Evolutionary conservation across 2,329 filamentous ascomycete species (phyloP).

Genomic region (Sodiomyces alkalinus): DNA sequence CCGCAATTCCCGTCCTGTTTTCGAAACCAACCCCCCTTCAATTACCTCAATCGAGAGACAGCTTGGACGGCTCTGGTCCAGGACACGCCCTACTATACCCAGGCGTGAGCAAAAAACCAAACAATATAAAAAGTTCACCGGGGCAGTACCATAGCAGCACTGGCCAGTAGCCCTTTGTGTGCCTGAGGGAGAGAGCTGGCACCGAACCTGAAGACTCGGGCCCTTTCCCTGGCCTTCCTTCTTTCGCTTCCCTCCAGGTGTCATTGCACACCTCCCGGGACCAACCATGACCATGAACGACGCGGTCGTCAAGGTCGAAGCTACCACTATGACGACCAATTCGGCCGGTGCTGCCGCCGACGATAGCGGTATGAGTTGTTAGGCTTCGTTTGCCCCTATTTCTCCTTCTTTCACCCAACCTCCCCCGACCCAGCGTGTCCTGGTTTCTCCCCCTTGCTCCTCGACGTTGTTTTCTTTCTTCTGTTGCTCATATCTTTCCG

Average conservation of each 20-base stretch:
- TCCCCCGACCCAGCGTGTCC: constrained; percentile 11
- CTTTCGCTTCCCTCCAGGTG: background rate
- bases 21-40: too few relatives aligned
- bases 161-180: too few relatives aligned
- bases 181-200: background rate
- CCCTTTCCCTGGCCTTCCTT: background rate
- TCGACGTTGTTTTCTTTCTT: constrained; percentile 5
- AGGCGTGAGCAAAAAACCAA: too few relatives aligned
- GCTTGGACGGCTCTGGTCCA: too few relatives aligned
- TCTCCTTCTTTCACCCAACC: constrained; percentile 12
- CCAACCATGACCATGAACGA: constrained; percentile 23
- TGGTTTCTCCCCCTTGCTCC: background rate
- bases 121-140: too few relatives aligned
- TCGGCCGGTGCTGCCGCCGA: constrained; percentile 15
- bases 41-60: too few relatives aligned
- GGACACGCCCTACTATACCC: too few relatives aligned
- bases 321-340: constrained; percentile 22
- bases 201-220: background rate
- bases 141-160: too few relatives aligned
- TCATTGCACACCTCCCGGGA: background rate
- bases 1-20: too few relatives aligned
- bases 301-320: constrained; percentile 20
- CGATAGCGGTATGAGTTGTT: constrained; percentile 23
- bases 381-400: constrained; percentile 6
- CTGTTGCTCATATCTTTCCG: constrained; percentile 15